These are phyloP conservation scores for Striga asiatica DNA, from an alignment of 257 asterid species.

Conservation along the genomic window DNA sequence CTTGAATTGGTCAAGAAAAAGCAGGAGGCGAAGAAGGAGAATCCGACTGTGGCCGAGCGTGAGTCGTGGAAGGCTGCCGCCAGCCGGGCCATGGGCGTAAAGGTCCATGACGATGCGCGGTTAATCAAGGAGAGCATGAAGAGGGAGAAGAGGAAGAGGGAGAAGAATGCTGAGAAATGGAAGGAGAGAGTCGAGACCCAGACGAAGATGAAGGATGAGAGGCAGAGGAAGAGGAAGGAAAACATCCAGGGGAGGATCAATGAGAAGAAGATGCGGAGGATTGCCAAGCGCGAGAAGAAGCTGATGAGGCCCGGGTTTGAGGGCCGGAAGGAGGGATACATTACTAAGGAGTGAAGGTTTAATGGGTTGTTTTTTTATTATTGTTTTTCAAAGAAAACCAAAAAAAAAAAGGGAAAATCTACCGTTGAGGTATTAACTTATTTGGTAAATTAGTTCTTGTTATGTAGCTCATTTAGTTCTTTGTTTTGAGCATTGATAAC, in stretches of 20 bases:
- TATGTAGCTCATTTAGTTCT: background rate
- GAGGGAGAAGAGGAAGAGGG: constrained; percentile 66
- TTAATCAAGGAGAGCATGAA: constrained; percentile 66
- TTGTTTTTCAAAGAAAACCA: background rate
- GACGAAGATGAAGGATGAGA: constrained; percentile 50
- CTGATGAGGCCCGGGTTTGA: constrained; percentile 91
- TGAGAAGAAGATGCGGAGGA: constrained; percentile 67
- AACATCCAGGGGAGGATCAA: constrained; percentile 62
- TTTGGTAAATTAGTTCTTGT: background rate
- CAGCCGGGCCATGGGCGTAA: constrained; percentile 69
- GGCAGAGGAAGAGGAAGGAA: constrained; percentile 68
- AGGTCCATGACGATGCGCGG: constrained; percentile 68
- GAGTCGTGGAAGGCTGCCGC: constrained; percentile 78
- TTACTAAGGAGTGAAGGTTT: constrained; percentile 45
- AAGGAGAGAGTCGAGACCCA: constrained; percentile 57
- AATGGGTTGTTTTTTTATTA: background rate
- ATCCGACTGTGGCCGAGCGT: constrained; percentile 46
- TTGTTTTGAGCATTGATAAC: constrained; percentile 2
- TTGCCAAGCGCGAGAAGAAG: constrained; percentile 90
- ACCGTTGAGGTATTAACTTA: constrained; percentile 1
- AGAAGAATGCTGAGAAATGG: constrained; percentile 71
- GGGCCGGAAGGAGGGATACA: constrained; percentile 64
- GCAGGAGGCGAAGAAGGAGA: constrained; percentile 57
- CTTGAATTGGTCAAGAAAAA: constrained; percentile 48
- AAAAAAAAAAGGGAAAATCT: background rate